These are phyloP conservation scores for Ceriops tagal DNA, from an alignment of 345 rosid species.

Conservation along the genomic window DNA sequence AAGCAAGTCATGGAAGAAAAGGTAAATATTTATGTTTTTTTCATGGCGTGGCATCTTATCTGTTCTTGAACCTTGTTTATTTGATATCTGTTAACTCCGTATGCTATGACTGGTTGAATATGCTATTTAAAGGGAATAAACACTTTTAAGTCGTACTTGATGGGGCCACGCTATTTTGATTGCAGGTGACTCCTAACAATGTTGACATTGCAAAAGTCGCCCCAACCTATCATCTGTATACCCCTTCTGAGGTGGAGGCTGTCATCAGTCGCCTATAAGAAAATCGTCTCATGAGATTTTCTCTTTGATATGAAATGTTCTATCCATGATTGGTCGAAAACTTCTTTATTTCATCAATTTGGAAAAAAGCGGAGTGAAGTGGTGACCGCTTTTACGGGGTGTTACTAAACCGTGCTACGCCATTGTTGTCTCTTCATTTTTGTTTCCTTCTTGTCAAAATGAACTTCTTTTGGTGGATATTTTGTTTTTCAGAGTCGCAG, in stretches of 20 bases:
- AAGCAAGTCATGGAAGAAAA: conserved; percentile 99
- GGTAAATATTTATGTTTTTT: conserved; percentile 32
- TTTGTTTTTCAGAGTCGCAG: neutral
- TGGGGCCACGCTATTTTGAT: neutral
- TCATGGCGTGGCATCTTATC: neutral
- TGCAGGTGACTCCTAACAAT: conserved; percentile 88
- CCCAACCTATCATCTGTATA: conserved; percentile 80
- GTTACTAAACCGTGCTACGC: neutral
- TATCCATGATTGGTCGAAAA: neutral
- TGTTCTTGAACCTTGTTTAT: no score
- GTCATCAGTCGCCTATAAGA: conserved; percentile 75
- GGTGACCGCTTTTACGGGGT: neutral
- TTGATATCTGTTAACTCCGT: neutral
- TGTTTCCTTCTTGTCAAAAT: neutral
- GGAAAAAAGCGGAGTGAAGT: conserved; percentile 8
- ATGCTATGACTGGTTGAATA: neutral
- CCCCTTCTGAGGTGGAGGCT: conserved; percentile 89
- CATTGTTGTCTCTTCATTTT: conserved; percentile 2
- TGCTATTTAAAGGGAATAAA: neutral
- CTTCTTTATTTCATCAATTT: neutral
- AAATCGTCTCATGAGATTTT: neutral
- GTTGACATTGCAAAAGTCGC: conserved; percentile 92
- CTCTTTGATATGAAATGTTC: neutral
- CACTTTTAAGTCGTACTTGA: no score
- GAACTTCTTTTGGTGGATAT: neutral